phyloP scores from a whole-genome alignment of 257 asterid genomes.

The Vinca minor region DNA sequence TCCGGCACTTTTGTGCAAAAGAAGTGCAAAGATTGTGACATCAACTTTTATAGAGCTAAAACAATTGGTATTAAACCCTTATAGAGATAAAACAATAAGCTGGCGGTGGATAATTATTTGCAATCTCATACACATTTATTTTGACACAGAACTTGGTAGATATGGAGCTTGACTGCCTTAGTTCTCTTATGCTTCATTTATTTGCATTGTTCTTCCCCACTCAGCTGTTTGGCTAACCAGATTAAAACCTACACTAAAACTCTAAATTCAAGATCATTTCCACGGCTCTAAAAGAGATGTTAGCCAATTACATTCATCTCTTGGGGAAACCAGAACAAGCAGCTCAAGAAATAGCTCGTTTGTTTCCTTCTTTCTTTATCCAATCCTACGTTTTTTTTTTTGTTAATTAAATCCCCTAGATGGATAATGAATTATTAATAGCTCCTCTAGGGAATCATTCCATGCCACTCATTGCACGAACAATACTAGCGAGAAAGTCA shows the following conservation, averaged over 20 bases:
- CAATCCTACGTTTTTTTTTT: conserved; percentile 37
- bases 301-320: too few species aligned
- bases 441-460: conserved; percentile 61
- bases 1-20: too few species aligned
- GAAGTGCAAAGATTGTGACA: too few species aligned
- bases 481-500: conserved; percentile 79
- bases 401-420: conserved; percentile 69
- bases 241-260: conserved; percentile 48
- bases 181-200: conserved; percentile 57
- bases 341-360: too few species aligned
- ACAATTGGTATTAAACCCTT: too few species aligned
- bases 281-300: conserved; percentile 34
- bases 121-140: conserved; percentile 84
- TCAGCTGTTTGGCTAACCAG: conserved; percentile 64
- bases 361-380: conserved; percentile 29
- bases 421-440: conserved; percentile 57
- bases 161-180: conserved; percentile 36
- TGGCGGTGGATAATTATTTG: conserved; percentile 87
- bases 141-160: conserved; percentile 62
- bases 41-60: too few species aligned
- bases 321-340: too few species aligned
- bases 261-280: conserved; percentile 44
- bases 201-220: conserved; percentile 71
- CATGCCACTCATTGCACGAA: conserved; percentile 66
- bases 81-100: too few species aligned